Conservation (phyloP, 2,329 filamentous ascomycete genomes). For the Claviceps capensis region DNA sequence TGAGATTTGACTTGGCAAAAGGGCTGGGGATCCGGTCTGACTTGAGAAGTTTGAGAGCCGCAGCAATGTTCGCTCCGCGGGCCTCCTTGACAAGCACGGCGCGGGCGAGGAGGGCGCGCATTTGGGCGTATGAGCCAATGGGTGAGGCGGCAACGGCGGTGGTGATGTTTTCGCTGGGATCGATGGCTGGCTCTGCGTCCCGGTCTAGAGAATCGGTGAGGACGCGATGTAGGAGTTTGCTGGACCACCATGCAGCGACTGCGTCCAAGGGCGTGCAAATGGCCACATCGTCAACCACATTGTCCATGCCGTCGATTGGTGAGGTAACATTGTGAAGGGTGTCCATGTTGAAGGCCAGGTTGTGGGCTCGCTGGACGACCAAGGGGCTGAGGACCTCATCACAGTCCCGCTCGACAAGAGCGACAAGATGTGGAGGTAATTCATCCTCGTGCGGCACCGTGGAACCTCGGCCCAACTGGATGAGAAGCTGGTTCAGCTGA, state of each 20-base stretch:
- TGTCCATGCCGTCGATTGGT: constrained; percentile 61
- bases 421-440: constrained; percentile 62
- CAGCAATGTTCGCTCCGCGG: constrained; percentile 41
- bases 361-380: constrained; percentile 75
- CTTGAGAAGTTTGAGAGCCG: constrained; percentile 37
- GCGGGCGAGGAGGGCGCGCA: constrained; percentile 44
- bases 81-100: constrained; percentile 41
- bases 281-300: constrained; percentile 71
- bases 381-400: constrained; percentile 67
- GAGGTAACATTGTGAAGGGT: constrained; percentile 52
- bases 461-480: constrained; percentile 26
- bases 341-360: constrained; percentile 74
- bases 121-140: constrained; percentile 57
- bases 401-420: constrained; percentile 64
- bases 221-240: constrained; percentile 53
- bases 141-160: constrained; percentile 64
- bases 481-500: constrained; percentile 39
- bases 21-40: constrained; percentile 15
- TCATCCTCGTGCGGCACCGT: constrained; percentile 37
- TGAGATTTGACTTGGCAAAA: constrained; percentile 18
- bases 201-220: constrained; percentile 50
- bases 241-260: constrained; percentile 84
- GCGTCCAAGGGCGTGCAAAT: constrained; percentile 82
- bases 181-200: constrained; percentile 18
- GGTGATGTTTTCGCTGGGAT: constrained; percentile 35